These are phyloP conservation scores for Rhodotorula kratochvilovae DNA, from an alignment of 768 basidiomycete genomes.

Conservation along the genomic window DNA sequence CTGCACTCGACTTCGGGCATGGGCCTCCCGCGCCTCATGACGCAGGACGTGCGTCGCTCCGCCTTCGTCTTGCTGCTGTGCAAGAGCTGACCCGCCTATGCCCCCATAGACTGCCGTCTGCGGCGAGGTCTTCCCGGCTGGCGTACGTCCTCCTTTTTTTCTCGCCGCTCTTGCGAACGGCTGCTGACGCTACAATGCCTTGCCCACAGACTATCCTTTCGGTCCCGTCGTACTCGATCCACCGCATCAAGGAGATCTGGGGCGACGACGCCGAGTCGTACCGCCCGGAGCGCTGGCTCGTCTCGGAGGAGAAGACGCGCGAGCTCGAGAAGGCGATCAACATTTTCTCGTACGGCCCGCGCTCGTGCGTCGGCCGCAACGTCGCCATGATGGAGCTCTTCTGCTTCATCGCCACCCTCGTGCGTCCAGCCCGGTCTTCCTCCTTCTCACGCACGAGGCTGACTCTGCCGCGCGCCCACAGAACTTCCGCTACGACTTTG, in stretches of 20 bases:
- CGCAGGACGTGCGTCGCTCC: conserved; percentile 47
- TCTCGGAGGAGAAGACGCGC: conserved; percentile 60
- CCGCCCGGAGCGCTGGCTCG: conserved; percentile 82
- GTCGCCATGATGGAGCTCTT: conserved; percentile 49
- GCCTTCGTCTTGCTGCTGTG: no score
- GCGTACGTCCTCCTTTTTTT: conserved; percentile 41
- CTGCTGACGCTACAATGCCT: background rate
- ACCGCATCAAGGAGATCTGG: conserved; percentile 68
- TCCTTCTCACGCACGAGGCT: background rate
- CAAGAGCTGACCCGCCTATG: background rate
- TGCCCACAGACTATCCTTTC: conserved; percentile 56
- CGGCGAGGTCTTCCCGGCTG: conserved; percentile 63
- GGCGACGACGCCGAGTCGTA: conserved; percentile 69
- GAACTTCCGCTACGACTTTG: conserved; percentile 58
- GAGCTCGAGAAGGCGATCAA: conserved; percentile 62
- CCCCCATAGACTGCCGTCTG: conserved; percentile 56
- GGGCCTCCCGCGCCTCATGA: conserved; percentile 74
- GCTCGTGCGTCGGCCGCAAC: conserved; percentile 67
- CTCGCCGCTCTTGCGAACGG: background rate
- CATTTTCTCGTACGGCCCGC: conserved; percentile 43
- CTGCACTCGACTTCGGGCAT: conserved; percentile 77
- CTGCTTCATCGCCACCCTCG: conserved; percentile 72
- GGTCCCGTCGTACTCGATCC: conserved; percentile 77
- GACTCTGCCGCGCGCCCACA: background rate
- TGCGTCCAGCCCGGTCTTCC: background rate